phyloP scores from a whole-genome alignment of 306 rosid genomes.

The Trifolium dubium region DNA sequence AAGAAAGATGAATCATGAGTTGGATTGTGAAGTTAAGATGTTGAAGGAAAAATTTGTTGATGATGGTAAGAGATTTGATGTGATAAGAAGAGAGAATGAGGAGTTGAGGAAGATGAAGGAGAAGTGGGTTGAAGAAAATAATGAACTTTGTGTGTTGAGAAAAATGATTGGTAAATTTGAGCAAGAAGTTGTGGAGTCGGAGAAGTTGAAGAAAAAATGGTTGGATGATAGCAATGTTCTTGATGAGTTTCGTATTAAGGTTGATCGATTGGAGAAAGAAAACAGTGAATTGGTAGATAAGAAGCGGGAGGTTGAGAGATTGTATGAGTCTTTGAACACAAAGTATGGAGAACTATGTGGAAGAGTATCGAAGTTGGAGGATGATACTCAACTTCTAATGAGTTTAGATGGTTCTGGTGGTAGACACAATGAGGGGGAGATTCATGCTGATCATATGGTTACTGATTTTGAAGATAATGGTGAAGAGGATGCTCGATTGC shows the following conservation, averaged over 20 bases:
- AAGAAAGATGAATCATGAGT: neutral
- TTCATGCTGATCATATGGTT: neutral
- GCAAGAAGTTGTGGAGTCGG: neutral
- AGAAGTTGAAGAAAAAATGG: conserved; percentile 19
- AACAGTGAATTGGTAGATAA: neutral
- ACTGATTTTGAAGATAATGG: neutral
- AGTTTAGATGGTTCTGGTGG: neutral
- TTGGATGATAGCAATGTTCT: neutral
- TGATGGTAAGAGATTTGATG: neutral
- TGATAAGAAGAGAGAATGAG: neutral
- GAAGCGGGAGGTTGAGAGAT: neutral
- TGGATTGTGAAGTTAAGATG: conserved; percentile 2
- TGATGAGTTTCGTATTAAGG: conserved; percentile 2
- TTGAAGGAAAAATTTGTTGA: neutral
- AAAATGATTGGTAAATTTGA: neutral
- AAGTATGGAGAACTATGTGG: conserved; percentile 11
- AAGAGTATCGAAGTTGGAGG: conserved; percentile 18
- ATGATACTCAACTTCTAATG: neutral
- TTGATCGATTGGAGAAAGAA: conserved; percentile 6
- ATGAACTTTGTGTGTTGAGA: neutral
- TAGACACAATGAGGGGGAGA: neutral
- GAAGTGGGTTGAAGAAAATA: neutral
- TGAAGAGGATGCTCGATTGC: no score
- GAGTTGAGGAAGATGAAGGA: conserved; percentile 18
- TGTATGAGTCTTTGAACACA: neutral